Evolutionary conservation across 352 stramenopile species (phyloP).

Genomic region (Plasmopara muralis): DNA sequence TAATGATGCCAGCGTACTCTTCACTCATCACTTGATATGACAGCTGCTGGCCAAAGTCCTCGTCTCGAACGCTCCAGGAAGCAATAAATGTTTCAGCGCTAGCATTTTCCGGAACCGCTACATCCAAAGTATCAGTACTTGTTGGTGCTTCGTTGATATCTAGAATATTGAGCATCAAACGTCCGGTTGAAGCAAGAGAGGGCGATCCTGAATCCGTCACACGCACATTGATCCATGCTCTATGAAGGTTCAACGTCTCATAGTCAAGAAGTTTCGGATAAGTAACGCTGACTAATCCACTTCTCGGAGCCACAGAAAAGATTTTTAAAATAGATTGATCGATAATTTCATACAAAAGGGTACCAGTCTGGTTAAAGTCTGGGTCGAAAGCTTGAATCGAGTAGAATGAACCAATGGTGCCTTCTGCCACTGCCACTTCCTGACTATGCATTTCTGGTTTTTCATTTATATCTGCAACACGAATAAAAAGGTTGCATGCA

Average conservation of each 20-base stretch:
- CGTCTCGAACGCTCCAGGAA: constrained; percentile 12
- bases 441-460: constrained; percentile 14
- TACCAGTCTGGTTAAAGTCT: constrained; percentile 27
- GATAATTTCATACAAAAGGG: constrained; percentile 34
- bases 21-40: constrained; percentile 13
- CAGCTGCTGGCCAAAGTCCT: constrained; percentile 14
- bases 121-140: constrained; percentile 5
- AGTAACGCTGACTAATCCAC: constrained; percentile 5
- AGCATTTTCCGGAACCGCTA: constrained; percentile 13
- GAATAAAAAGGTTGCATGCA: constrained; percentile 12
- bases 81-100: constrained; percentile 6
- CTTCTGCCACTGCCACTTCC: constrained; percentile 28
- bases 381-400: constrained; percentile 30
- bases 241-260: constrained; percentile 29
- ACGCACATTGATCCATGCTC: constrained; percentile 44
- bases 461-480: constrained; percentile 19
- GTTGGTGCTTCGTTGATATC: constrained; percentile 23
- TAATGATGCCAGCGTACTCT: constrained; percentile 4
- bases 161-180: constrained; percentile 14
- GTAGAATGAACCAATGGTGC: constrained; percentile 27
- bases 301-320: constrained; percentile 18
- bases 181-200: constrained; percentile 20
- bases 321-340: constrained; percentile 33
- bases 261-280: constrained; percentile 26
- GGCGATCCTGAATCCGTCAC: constrained; percentile 39